Evolutionary conservation across 352 stramenopile genomes (phyloP).

Genomic region (Thalassiosira delicatula): DNA sequence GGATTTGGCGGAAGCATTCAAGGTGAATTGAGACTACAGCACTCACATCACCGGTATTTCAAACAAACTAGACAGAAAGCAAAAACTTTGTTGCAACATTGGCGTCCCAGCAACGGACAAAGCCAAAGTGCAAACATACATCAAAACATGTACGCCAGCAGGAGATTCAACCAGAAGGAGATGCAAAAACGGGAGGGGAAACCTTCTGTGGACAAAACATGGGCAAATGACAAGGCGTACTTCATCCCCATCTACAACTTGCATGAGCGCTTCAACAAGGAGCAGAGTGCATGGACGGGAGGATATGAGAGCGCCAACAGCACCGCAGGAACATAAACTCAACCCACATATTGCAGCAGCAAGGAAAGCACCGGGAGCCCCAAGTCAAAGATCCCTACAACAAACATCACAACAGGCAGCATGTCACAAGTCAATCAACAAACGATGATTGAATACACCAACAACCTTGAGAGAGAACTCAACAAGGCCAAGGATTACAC

Average conservation of each 20-base stretch:
- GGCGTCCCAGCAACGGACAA: neutral
- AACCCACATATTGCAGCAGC: neutral
- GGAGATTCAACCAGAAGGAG: slow-evolving; percentile 11
- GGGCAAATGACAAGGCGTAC: too few relatives aligned
- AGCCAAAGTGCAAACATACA: slow-evolving; percentile 3
- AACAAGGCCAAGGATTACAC: too few relatives aligned
- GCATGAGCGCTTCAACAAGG: neutral
- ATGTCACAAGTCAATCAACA: neutral
- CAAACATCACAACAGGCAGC: neutral
- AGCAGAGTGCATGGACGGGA: neutral
- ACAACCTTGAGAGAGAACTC: too few relatives aligned
- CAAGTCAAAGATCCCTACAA: neutral
- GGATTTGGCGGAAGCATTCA: neutral
- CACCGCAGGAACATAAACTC: neutral
- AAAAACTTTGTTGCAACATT: slow-evolving; percentile 7
- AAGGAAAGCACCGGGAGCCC: too few relatives aligned
- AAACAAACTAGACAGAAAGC: neutral
- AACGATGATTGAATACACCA: slow-evolving; percentile 11
- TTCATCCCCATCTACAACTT: slow-evolving; percentile 5
- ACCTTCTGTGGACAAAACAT: too few relatives aligned
- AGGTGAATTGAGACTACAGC: neutral
- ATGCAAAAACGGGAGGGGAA: slow-evolving; percentile 3
- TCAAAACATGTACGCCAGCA: slow-evolving; percentile 16
- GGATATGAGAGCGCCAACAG: slow-evolving; percentile 15
- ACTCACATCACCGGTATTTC: slow-evolving; percentile 11